Percentiles rank a stretch among this genome's conserved stretches.
Evolutionary conservation across 2,329 filamentous ascomycete genomes (phyloP).

Genomic region (Neopestalotiopsis sp.): DNA sequence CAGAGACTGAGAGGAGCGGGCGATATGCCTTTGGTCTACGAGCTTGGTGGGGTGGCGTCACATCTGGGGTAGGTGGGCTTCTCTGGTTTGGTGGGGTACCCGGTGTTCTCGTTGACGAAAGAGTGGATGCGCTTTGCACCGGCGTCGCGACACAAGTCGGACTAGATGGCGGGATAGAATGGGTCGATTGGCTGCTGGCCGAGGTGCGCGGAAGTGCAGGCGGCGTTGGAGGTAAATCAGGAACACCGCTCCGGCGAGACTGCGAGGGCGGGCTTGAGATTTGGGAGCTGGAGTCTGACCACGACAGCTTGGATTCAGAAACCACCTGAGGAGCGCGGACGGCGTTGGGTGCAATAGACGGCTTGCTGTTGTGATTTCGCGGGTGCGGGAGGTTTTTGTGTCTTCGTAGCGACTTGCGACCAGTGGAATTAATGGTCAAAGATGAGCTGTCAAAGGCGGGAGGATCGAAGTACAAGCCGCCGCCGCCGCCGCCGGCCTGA

Average conservation of each 20-base stretch:
- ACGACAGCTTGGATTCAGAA: slow-evolving; percentile 37
- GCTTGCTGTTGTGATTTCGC: slow-evolving; percentile 29
- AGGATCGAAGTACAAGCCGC: slow-evolving; percentile 37
- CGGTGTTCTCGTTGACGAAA: slow-evolving; percentile 45
- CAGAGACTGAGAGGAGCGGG: slow-evolving; percentile 44
- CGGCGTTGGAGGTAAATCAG: slow-evolving; percentile 66
- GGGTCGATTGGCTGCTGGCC: slow-evolving; percentile 47
- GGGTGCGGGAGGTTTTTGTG: slow-evolving; percentile 47
- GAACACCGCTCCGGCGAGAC: slow-evolving; percentile 48
- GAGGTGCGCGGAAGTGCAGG: slow-evolving; percentile 65
- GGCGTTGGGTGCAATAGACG: slow-evolving; percentile 21
- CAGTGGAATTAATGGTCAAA: slow-evolving; percentile 30
- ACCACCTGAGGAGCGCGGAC: slow-evolving; percentile 30
- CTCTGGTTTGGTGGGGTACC: slow-evolving; percentile 68
- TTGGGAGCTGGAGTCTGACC: slow-evolving; percentile 29
- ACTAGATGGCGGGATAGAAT: slow-evolving; percentile 49
- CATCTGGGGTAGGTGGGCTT: slow-evolving; percentile 76
- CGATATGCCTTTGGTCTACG: slow-evolving; percentile 51
- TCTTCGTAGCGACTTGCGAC: slow-evolving; percentile 40
- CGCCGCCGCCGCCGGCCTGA: slow-evolving; percentile 23
- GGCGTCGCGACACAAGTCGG: slow-evolving; percentile 45
- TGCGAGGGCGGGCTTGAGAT: slow-evolving; percentile 46
- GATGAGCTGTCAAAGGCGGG: slow-evolving; percentile 28
- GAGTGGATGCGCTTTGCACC: slow-evolving; percentile 44
- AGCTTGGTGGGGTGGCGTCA: slow-evolving; percentile 68